phyloP scores from a whole-genome alignment of 2,329 filamentous ascomycete species.

The Aspergillus persii region DNA sequence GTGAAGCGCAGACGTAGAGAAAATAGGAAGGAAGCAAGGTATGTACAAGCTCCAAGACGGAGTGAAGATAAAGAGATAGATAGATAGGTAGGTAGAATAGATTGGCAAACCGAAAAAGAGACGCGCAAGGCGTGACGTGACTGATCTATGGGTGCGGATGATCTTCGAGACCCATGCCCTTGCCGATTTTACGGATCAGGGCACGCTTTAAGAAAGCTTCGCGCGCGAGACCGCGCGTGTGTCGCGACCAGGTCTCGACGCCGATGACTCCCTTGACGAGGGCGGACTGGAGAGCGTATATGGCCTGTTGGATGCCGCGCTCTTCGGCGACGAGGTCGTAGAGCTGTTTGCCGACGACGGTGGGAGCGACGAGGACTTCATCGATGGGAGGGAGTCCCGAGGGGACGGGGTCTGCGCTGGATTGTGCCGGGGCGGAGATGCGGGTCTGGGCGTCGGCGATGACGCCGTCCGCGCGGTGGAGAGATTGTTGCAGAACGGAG shows the following conservation, averaged over 20 bases:
- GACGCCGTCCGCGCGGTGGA: constrained; percentile 74
- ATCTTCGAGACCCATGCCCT: constrained; percentile 45
- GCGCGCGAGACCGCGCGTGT: constrained; percentile 47
- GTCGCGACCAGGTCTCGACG: constrained; percentile 46
- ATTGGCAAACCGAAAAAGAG: background rate
- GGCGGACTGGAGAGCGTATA: constrained; percentile 61
- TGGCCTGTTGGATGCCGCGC: constrained; percentile 76
- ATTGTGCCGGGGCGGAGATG: constrained; percentile 21
- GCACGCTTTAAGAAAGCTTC: constrained; percentile 49
- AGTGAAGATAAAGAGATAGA: too few relatives aligned
- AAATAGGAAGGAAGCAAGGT: too few relatives aligned
- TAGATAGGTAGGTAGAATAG: too few relatives aligned
- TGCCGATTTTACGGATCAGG: constrained; percentile 46
- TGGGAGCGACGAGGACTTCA: constrained; percentile 88
- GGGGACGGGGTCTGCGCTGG: constrained; percentile 31
- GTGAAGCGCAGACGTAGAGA: too few relatives aligned
- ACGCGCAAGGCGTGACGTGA: constrained; percentile 17
- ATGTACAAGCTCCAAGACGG: too few relatives aligned
- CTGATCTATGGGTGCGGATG: background rate
- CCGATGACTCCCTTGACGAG: constrained; percentile 46
- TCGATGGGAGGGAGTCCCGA: constrained; percentile 71
- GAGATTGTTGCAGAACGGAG: constrained; percentile 70
- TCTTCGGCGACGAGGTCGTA: constrained; percentile 90
- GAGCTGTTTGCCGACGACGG: constrained; percentile 86
- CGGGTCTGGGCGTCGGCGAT: constrained; percentile 70